Conservation (phyloP, 1,284 basidiomycete species). For the Amylostereum chailletii region DNA sequence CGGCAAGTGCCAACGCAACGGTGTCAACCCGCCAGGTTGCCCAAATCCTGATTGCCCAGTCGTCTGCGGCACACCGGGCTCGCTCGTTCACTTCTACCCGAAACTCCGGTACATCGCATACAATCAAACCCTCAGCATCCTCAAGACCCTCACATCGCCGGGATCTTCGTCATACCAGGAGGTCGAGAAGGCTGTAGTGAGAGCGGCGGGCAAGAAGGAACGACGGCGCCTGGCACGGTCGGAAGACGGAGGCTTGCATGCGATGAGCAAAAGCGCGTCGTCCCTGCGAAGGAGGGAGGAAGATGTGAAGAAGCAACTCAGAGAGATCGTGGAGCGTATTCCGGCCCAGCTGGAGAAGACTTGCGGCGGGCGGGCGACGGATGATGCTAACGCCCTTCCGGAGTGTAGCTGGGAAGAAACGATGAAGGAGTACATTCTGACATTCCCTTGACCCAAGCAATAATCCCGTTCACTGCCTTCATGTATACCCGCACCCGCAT, state of each 20-base stretch:
- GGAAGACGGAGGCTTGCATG: constrained; percentile 14
- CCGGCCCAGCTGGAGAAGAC: constrained; percentile 23
- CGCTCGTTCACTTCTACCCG: constrained; percentile 58
- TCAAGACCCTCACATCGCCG: constrained; percentile 27
- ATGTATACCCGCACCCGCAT: no score
- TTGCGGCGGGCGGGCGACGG: constrained; percentile 40
- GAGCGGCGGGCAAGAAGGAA: constrained; percentile 8
- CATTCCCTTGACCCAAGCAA: constrained; percentile 39
- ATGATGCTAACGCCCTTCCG: constrained; percentile 28
- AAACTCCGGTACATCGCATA: constrained; percentile 41
- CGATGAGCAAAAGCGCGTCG: constrained; percentile 5
- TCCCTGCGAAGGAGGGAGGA: constrained; percentile 16
- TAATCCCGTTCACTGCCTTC: no score
- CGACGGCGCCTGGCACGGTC: background rate
- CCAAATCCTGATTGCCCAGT: constrained; percentile 71
- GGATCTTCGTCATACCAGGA: constrained; percentile 30
- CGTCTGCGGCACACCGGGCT: constrained; percentile 73
- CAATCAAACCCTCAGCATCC: constrained; percentile 29
- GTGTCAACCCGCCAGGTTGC: constrained; percentile 54
- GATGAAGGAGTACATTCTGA: constrained; percentile 56
- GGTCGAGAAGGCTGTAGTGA: constrained; percentile 30
- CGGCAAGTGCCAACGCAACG: constrained; percentile 60
- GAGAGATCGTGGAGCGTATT: constrained; percentile 26
- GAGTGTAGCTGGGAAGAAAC: constrained; percentile 50
- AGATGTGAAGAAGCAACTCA: constrained; percentile 17